Percentiles rank a stretch among this genome's conserved stretches.
Evolutionary conservation across 179 eudicot genomes (phyloP).

Genomic region (Silene vulgaris): DNA sequence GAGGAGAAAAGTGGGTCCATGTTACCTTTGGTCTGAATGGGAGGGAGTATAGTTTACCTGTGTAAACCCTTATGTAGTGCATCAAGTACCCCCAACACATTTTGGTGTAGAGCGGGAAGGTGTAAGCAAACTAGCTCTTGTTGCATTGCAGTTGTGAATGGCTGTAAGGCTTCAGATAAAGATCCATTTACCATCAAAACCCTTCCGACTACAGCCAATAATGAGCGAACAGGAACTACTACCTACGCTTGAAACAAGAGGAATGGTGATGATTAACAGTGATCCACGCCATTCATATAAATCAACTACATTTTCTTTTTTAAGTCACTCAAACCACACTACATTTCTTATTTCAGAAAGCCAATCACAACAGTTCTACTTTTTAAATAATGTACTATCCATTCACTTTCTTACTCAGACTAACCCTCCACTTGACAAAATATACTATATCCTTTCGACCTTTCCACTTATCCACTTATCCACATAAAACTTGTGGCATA

Average conservation of each 20-base stretch:
- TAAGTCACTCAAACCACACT: neutral
- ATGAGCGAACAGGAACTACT: constrained; percentile 52
- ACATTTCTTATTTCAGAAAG: neutral
- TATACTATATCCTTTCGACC: neutral
- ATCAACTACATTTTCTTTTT: neutral
- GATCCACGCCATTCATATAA: neutral
- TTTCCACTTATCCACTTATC: neutral
- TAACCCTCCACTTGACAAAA: neutral
- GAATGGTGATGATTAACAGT: neutral
- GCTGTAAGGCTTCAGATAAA: constrained; percentile 40
- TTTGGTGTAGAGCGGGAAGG: constrained; percentile 65
- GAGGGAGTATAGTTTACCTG: constrained; percentile 52
- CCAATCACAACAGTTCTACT: neutral
- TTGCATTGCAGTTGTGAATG: constrained; percentile 63
- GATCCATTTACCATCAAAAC: constrained; percentile 87
- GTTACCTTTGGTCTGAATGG: too few species aligned
- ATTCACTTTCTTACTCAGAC: neutral
- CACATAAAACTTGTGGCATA: neutral
- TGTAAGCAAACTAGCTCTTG: constrained; percentile 75
- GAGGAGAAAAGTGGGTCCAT: too few species aligned
- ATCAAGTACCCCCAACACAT: constrained; percentile 53
- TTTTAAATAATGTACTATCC: neutral
- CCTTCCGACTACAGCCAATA: constrained; percentile 56
- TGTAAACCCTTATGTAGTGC: constrained; percentile 51
- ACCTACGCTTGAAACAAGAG: constrained; percentile 40